Base-by-base conservation (phyloP, 2,329 filamentous ascomycete species). In the Phaeosphaeria sp. region DNA sequence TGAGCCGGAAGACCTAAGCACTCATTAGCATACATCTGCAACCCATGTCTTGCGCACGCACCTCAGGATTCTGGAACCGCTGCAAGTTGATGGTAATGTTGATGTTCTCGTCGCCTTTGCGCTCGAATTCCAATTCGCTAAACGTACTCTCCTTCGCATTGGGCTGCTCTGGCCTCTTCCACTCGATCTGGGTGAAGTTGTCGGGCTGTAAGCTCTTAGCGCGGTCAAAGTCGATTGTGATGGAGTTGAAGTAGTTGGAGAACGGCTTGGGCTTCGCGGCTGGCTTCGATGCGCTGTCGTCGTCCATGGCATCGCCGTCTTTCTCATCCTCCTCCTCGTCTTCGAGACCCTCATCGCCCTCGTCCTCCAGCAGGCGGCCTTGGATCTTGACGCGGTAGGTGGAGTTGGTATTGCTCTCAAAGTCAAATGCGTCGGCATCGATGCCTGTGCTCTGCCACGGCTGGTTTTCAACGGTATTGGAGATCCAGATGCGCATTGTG, bases 381-480 rank as follows among this genome's bases (percentile, higher is more conserved):
- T 97, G 92, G 61, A 99, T 94, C 80, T 93, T 96, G 66, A 99
- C 92, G 56, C 89, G 88, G 76, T 93, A 99, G 11, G 89, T 90
- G 2, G 92, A 90, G 67, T 93, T 90, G 65, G 86, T 84, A 62
- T 87, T 92, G 52, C 89, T 88, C 52, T 88, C 89, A 71, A 96
- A 93, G 72, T 96, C 93, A 64, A 95, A 95, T 36, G 86, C 87
- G 73, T 94, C 89, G 11, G 89, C 85, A 59, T 89, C 89, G 59
- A 90, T 81, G 42, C 82, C 83, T 67, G 84, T 86, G 41, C 83
- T 85, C 79, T 99, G 95, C 95, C 95, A 98, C 30, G 90, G 89
- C 79, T 99, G 95, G 72, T 95, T 92, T 77, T 97, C 92, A 33
- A 90, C 92, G 1, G 93, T 97, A 78, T 99, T 99, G 71, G 89